Evolutionary conservation across 495 filamentous ascomycete genomes (phyloP), one percentile per base, ranked within the genome.

Genomic region (Lindgomyces ingoldianus): DNA sequence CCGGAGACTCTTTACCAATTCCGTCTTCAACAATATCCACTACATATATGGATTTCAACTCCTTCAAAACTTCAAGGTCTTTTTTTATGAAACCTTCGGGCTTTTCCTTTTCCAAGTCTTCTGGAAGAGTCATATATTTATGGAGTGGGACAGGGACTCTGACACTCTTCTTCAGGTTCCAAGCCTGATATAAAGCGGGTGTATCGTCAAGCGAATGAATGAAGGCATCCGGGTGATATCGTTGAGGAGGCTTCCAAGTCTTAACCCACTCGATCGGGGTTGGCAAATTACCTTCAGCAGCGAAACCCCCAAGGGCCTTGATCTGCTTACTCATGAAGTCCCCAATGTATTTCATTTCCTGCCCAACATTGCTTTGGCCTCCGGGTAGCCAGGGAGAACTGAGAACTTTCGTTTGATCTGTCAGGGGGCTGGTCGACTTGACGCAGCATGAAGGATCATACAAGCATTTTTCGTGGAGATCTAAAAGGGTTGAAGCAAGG

Each of bases 191-290:
- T 9, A 36, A 25, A 8, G 36, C 33, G n/a, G 57, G 57, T 3
- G 57, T 60, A 18, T 60, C 57, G 9, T 60, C 57, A 14, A 60
- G 46, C 2, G 57, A 60, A 11, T 36, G 29, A 27, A 52, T 11
- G 19, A 60, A 60, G 14, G 27, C 25, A 8, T 60, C 46, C 8
- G 57, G 57, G 25, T 60, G 57, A 21, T 60, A 60, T 25, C 26
- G 44, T 9, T 27, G 44, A 16, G 45, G 46, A 1, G 27, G 18
- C 25, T 51, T 60, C 57, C 57, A 60, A 4, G 57, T 60, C 22
- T 50, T 11, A 12, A 24, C n/a, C 45, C 45, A 60, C 42, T 60
- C 57, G 19, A 60, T 60, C 1, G 45, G 45, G 18, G 57, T 45
- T 9, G 44, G 11, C 4, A 44, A 6, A 4, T 18, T 25, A 8